Conservation (phyloP, 2,329 filamentous ascomycete genomes). For the Penicillium decumbens region DNA sequence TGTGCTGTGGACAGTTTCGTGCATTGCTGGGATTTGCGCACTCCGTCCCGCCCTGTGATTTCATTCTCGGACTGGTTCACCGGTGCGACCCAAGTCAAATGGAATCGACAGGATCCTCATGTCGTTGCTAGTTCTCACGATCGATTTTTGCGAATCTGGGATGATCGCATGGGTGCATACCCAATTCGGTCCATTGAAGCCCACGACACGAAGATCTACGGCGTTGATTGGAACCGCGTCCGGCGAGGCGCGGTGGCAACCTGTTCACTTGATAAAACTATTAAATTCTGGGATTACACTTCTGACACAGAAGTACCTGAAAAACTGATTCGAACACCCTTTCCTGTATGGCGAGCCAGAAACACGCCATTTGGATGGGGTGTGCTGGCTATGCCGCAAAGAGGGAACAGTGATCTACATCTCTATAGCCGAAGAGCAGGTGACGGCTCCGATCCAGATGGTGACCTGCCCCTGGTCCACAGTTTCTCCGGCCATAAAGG, state of each 20-base stretch:
- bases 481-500: constrained; percentile 54
- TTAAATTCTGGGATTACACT: constrained; percentile 87
- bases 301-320: constrained; percentile 62
- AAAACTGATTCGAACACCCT: constrained; percentile 73
- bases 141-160: constrained; percentile 82
- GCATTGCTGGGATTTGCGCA: constrained; percentile 83
- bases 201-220: constrained; percentile 90
- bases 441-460: constrained; percentile 35
- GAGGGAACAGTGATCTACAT: constrained; percentile 77
- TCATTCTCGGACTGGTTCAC: constrained; percentile 92
- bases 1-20: constrained; percentile 92
- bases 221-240: constrained; percentile 87
- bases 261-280: constrained; percentile 84
- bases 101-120: constrained; percentile 80
- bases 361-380: constrained; percentile 88
- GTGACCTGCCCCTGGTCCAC: constrained; percentile 44
- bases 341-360: constrained; percentile 84
- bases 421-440: constrained; percentile 65
- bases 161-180: constrained; percentile 70
- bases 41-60: constrained; percentile 66
- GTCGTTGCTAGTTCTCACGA: constrained; percentile 89
- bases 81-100: constrained; percentile 92
- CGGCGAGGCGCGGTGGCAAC: constrained; percentile 69
- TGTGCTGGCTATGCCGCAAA: constrained; percentile 85
- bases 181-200: constrained; percentile 81